These are phyloP conservation scores for Phytopythium chamaehyphon DNA, from an alignment of 352 stramenopile genomes.

Conservation along the genomic window DNA sequence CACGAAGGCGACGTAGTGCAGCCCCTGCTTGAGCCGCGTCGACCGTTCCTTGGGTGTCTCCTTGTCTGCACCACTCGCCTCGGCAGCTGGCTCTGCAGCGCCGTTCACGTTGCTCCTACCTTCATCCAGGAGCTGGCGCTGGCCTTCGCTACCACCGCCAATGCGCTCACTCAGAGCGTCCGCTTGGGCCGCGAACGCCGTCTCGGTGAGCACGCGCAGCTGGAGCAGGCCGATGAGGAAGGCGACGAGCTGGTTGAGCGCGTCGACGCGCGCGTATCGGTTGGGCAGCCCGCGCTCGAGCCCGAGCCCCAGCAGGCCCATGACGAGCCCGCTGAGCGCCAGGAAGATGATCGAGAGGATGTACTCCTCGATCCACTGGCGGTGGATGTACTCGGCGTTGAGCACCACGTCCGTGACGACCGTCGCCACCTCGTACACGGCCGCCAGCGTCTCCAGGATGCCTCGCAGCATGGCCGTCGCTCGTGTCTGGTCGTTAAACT, in stretches of 20 bases:
- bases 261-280: slow-evolving; percentile 27
- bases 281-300: slow-evolving; percentile 30
- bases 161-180: slow-evolving; percentile 5
- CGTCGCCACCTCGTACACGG: slow-evolving; percentile 59
- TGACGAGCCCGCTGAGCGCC: slow-evolving; percentile 48
- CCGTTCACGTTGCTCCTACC: slow-evolving; percentile 6
- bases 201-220: slow-evolving; percentile 61
- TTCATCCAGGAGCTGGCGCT: too few species aligned
- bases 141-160: background rate
- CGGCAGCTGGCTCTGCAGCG: background rate
- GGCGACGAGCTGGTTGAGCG: slow-evolving; percentile 31
- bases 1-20: slow-evolving; percentile 56
- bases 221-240: slow-evolving; percentile 52
- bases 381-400: slow-evolving; percentile 72
- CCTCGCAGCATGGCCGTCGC: slow-evolving; percentile 14
- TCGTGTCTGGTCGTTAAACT: background rate
- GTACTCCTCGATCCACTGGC: slow-evolving; percentile 70
- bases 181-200: slow-evolving; percentile 27
- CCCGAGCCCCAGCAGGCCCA: slow-evolving; percentile 53
- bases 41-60: slow-evolving; percentile 1
- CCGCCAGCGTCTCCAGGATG: slow-evolving; percentile 34
- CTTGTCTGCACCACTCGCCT: background rate
- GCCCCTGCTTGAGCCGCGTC: slow-evolving; percentile 20
- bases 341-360: slow-evolving; percentile 69
- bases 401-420: slow-evolving; percentile 70